Base-by-base conservation (phyloP, 768 basidiomycete genomes). In the Jaapia argillacea region DNA sequence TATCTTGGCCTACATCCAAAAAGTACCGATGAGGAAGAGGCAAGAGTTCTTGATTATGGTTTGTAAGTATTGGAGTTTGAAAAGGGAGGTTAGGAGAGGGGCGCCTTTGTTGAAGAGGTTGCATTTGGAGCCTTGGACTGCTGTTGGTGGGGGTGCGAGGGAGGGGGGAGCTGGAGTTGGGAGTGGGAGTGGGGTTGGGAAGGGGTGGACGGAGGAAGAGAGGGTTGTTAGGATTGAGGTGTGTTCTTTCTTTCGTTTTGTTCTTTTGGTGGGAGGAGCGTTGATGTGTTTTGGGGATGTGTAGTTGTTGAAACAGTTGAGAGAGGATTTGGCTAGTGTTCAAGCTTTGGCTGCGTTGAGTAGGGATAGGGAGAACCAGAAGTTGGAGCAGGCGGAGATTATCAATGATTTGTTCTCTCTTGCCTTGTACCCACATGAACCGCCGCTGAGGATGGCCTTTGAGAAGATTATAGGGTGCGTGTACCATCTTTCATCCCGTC, bases 51-150 rank as follows among this genome's bases (percentile, higher is more conserved):
- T 98, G 10, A 72, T 79, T 39, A 61, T 78, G 54, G 69, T 92
- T 24, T 93, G 87, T 54, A 76, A 79, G 55, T 99, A 97, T 56
- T 99, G 96, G 96, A 97, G 96, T 62, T 60, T 99, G 60, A 98
- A 99, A 64, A 70, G 96, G 3, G 94, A 98, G 58, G 89, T 80
- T 1, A 74, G 96, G 48, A 64, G 94, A 31, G 96, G 96, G 3
- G 96, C 96, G 6, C 94, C 96, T 7, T 61, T 98, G 47, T 61
- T 99, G 51, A 98, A 98, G 62, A 59, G 96, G 42, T 58, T 99
- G 45, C 92, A 99, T 64, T 67, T 98, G 22, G 94, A 99, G 65
- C 94, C 96, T 1, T 98, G 96, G 96, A 97, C 93, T 1, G 88
- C 89, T 2, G 78, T 74, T 33, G 72, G 79, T 14, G 70, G 71